These are phyloP conservation scores for Solanum habrochaites DNA, from an alignment of 257 asterid species.

Conservation along the genomic window DNA sequence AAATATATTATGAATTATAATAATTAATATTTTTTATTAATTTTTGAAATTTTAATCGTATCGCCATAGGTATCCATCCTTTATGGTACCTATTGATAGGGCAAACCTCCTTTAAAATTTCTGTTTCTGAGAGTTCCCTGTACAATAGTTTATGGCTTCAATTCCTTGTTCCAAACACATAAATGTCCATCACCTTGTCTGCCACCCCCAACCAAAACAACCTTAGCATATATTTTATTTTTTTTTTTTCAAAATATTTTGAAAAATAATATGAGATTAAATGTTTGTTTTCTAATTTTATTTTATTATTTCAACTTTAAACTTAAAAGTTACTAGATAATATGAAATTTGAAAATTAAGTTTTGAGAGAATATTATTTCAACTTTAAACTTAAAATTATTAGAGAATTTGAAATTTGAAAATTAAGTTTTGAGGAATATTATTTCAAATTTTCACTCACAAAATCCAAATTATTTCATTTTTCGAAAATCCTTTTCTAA, in stretches of 20 bases:
- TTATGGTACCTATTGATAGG: not conserved
- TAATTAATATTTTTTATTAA: not conserved
- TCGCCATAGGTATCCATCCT: not conserved
- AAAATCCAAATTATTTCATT: not conserved
- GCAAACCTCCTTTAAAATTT: not conserved
- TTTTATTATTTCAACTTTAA: no score
- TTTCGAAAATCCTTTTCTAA: not conserved
- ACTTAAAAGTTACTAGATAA: not conserved
- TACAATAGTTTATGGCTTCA: not conserved
- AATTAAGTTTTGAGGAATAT: not conserved
- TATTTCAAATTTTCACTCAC: not conserved
- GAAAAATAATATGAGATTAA: not conserved
- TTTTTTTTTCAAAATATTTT: not conserved
- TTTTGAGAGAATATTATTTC: not conserved
- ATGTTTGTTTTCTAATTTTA: no score
- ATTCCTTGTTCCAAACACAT: not conserved
- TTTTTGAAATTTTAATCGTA: not conserved
- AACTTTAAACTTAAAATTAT: not conserved
- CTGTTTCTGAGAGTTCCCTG: not conserved
- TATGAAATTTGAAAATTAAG: not conserved
- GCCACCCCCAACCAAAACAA: no score
- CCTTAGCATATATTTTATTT: not conserved
- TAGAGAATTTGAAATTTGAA: not conserved
- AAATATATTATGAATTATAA: no score
- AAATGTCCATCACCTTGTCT: not conserved